Percentiles rank a stretch among this genome's conserved stretches.
Evolutionary conservation across 2,329 filamentous ascomycete genomes (phyloP).

Genomic region (Fusarium sp.): DNA sequence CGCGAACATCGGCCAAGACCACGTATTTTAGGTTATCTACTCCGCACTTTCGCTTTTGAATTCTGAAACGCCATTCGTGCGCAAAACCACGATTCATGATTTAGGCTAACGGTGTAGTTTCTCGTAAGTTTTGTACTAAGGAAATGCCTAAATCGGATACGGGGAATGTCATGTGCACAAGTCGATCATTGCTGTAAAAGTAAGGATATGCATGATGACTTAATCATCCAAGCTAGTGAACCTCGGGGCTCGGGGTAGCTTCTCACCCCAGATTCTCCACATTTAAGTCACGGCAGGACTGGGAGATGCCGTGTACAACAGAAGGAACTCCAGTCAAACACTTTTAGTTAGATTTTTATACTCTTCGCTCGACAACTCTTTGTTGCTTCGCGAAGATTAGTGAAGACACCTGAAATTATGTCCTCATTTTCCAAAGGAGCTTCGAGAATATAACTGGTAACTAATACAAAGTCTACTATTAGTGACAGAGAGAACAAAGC

Average conservation of each 20-base stretch:
- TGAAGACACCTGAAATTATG: too few species aligned
- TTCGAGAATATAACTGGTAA: too few species aligned
- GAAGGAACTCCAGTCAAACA: too few species aligned
- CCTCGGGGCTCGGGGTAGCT: slow-evolving; percentile 6
- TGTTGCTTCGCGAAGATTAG: too few species aligned
- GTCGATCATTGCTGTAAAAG: slow-evolving; percentile 17
- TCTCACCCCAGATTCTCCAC: background rate
- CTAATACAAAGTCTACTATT: too few species aligned
- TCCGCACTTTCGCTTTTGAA: slow-evolving; percentile 18
- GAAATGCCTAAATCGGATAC: background rate
- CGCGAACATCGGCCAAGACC: background rate
- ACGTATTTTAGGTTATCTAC: slow-evolving; percentile 12
- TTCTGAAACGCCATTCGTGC: slow-evolving; percentile 17
- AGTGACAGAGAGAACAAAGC: too few species aligned
- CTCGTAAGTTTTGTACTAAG: slow-evolving; percentile 1
- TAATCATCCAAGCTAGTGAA: background rate
- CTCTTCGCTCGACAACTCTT: too few species aligned
- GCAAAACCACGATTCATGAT: slow-evolving; percentile 5
- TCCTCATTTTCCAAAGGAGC: too few species aligned
- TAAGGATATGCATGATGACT: background rate
- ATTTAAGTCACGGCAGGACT: background rate
- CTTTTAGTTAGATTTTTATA: too few species aligned
- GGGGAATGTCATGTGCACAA: slow-evolving; percentile 14
- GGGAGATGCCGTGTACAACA: too few species aligned
- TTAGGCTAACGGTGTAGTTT: background rate